Evolutionary conservation across 129 eudicot species (phyloP), one percentile per base, ranked within the genome.

Genomic region (Solidago caesia): DNA sequence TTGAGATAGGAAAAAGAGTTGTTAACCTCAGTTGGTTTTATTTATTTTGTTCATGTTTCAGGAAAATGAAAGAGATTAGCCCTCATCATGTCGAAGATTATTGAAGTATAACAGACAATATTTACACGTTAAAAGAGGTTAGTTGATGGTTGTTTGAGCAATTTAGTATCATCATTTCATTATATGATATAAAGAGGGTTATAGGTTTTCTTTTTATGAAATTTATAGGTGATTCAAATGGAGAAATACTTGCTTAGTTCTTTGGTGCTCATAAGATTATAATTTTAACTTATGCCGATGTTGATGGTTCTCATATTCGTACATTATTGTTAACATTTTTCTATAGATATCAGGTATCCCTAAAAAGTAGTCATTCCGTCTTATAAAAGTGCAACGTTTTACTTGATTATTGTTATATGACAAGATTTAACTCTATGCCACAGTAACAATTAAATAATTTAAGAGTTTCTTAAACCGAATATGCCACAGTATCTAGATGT

Each of bases 231-330:
- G 80, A 75, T 86, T 49, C 77, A 73, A 45, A 90, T 90, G 98
- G 97, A 90, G 82, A 71, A 68, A 58, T 89, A 88, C 47, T 68
- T 94, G 57, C 87, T 90, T 55, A 80, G 78, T n/a, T 78, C 82
- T 71, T 74, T 94, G 69, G 84, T 21, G 21, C 21, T 21, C 98
- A 93, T 83, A 93, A 90, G 69, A 90, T 93, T 53, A 93, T 93
- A 59, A 93, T 93, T 61, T 78, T 93, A 73, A 93, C 98, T 7
- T 96, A 93, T 86, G 98, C 98, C 77, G 98, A 93, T 42, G 96
- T 93, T 11, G 98, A 93, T 78, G 98, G 98, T 70, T 96, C 98
- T 56, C 98, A 93, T 75, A 93, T 93, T 60, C 91, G 98, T 64
- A 93, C 98, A 66, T 76, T 93, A 48, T 71, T 93, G 77, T 77